Conservation (phyloP, 352 stramenopile genomes). For the Pythium brassicae region DNA sequence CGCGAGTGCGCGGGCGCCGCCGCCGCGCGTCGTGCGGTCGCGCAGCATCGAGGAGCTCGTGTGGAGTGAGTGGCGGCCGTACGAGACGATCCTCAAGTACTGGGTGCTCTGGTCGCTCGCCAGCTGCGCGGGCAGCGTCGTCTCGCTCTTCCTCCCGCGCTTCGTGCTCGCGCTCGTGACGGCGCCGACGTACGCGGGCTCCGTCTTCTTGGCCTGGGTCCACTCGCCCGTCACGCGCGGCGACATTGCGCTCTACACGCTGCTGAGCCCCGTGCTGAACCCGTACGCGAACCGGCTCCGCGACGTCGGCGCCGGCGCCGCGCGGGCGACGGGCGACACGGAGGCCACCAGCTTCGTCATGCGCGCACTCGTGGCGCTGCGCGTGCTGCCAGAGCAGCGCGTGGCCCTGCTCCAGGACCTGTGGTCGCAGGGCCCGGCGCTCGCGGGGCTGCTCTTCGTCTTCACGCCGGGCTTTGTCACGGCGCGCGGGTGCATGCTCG, state of each 20-base stretch:
- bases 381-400: slow-evolving; percentile 59
- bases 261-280: slow-evolving; percentile 61
- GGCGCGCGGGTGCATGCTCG: slow-evolving; percentile 56
- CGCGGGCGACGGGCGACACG: slow-evolving; percentile 17
- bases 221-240: slow-evolving; percentile 72
- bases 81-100: slow-evolving; percentile 81
- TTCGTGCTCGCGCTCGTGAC: slow-evolving; percentile 54
- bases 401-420: slow-evolving; percentile 71
- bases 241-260: slow-evolving; percentile 65
- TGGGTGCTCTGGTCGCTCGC: slow-evolving; percentile 78
- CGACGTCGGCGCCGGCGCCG: slow-evolving; percentile 21
- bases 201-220: slow-evolving; percentile 77
- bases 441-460: slow-evolving; percentile 77
- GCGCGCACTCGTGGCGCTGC: slow-evolving; percentile 57
- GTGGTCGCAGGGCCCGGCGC: slow-evolving; percentile 73
- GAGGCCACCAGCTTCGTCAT: slow-evolving; percentile 62
- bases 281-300: slow-evolving; percentile 70
- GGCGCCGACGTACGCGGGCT: slow-evolving; percentile 53
- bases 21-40: slow-evolving; percentile 5
- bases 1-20: neutral
- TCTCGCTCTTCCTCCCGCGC: slow-evolving; percentile 59
- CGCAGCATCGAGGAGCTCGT: slow-evolving; percentile 13
- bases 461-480: slow-evolving; percentile 85
- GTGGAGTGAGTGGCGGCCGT: slow-evolving; percentile 57
- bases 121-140: slow-evolving; percentile 37